A percentile compares a stretch with the other conserved stretches of the same genome.
Conservation (phyloP, 208 protist species). For the Leptomonas seymouri region DNA sequence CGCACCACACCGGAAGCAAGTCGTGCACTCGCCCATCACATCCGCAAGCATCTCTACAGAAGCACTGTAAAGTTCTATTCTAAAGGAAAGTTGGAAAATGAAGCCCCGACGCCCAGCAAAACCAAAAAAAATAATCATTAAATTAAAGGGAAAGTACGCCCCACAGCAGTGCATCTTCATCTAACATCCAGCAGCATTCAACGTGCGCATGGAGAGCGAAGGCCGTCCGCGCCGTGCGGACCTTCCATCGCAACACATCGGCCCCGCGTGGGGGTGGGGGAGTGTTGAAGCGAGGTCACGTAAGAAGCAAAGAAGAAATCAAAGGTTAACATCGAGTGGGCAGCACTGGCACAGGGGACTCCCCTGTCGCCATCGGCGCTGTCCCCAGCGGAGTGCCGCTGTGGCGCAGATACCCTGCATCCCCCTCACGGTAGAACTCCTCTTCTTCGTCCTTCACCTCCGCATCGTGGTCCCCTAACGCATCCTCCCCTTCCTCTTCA, state of each 20-base stretch:
- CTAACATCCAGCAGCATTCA: too few species aligned
- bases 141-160: too few species aligned
- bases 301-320: too few species aligned
- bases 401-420: not conserved
- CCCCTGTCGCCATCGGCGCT: not conserved
- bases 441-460: constrained; percentile 7
- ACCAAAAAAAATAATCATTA: constrained; percentile 24
- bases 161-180: too few species aligned
- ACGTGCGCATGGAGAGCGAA: too few species aligned
- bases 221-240: too few species aligned
- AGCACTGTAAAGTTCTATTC: constrained; percentile 6
- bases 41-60: too few species aligned
- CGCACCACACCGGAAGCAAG: too few species aligned
- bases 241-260: too few species aligned
- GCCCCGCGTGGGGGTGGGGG: too few species aligned
- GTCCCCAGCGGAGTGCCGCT: constrained; percentile 4
- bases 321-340: not conserved
- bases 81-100: not conserved
- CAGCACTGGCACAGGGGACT: constrained; percentile 20
- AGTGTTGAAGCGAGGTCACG: too few species aligned
- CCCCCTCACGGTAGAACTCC: not conserved
- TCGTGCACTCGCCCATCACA: too few species aligned
- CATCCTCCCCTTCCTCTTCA: constrained; percentile 10
- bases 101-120: not conserved
- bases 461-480: not conserved